Base-by-base conservation (phyloP, 345 rosid species). In the Isatis tinctoria region DNA sequence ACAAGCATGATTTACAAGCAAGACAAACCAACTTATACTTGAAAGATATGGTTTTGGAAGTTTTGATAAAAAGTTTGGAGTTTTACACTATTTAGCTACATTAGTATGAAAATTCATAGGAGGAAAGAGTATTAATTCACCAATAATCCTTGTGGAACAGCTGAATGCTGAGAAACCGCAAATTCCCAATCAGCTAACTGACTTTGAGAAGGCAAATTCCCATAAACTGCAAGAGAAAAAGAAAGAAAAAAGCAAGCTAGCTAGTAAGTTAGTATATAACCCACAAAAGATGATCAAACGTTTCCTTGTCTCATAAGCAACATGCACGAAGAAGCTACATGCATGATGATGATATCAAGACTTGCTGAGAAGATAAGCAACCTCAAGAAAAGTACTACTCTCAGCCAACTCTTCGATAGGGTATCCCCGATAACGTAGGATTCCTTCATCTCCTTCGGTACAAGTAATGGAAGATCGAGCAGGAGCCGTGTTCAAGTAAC, bases 141-240 rank as follows among this genome's bases (percentile, higher is more conserved):
- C 84, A 92, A 72, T 58, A 95, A 67, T 77, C 92, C 97, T 81
- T 92, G 99, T 1, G 99, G 97, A 51, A 92, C 96, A 63, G 92
- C 91, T 53, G 96, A 95, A 85, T 95, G 90, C 72, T 92, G 97
- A 74, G 89, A 78, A 78, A 92, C 70, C 16, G 89, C 82, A 76
- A 86, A 85, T 66, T 92, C 90, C 97, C 97, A 95, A 73, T 92
- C 94, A 26, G 89, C 87, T 58, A 95, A 75, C 82, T 90, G 90
- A 72, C 75, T 78, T 75, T 87, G 70, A 65, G 96, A 85, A 52
- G 98, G 98, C 4, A 82, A 67, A 58, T 59, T 87, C 69, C 99
- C 99, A 75, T 92, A 92, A 82, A 92, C 99, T 95, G 81, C 12
- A 68, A 79, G 7, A 47, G 65, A 37, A 51, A 51, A 32, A 4